Conservation (phyloP, 352 stramenopile genomes). For the Phytophthora niederhauseri region DNA sequence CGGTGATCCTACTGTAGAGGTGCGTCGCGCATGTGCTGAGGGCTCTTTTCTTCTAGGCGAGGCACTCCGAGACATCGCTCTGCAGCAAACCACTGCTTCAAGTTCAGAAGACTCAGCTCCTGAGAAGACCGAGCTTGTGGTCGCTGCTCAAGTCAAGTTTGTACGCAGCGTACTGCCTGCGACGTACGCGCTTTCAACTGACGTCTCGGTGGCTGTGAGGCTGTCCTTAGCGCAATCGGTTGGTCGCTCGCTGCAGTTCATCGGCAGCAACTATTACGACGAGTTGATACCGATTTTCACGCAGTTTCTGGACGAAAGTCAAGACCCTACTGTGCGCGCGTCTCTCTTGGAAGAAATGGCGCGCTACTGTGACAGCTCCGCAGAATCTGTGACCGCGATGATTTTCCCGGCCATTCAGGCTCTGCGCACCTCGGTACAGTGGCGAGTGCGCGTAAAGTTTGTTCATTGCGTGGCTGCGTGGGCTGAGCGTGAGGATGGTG, state of each 20-base stretch:
- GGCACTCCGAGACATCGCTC: constrained; percentile 59
- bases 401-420: constrained; percentile 75
- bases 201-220: constrained; percentile 79
- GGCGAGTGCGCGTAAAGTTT: constrained; percentile 87
- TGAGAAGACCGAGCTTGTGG: constrained; percentile 38
- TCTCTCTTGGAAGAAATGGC: constrained; percentile 86
- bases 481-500: constrained; percentile 69
- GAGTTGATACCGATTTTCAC: constrained; percentile 86
- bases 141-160: constrained; percentile 79
- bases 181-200: constrained; percentile 77
- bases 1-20: constrained; percentile 85
- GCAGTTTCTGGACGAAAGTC: constrained; percentile 80
- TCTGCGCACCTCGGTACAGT: constrained; percentile 69
- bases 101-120: constrained; percentile 13
- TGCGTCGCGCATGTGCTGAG: constrained; percentile 77
- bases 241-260: constrained; percentile 71
- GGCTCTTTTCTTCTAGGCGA: constrained; percentile 66
- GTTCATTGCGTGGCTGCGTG: constrained; percentile 85
- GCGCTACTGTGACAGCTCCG: constrained; percentile 70
- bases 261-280: constrained; percentile 73
- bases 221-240: constrained; percentile 78
- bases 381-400: constrained; percentile 69
- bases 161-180: constrained; percentile 78
- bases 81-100: constrained; percentile 28
- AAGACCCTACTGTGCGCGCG: constrained; percentile 80